These are phyloP conservation scores for Globisporangium nunn DNA, from an alignment of 352 stramenopile genomes.

Conservation along the genomic window DNA sequence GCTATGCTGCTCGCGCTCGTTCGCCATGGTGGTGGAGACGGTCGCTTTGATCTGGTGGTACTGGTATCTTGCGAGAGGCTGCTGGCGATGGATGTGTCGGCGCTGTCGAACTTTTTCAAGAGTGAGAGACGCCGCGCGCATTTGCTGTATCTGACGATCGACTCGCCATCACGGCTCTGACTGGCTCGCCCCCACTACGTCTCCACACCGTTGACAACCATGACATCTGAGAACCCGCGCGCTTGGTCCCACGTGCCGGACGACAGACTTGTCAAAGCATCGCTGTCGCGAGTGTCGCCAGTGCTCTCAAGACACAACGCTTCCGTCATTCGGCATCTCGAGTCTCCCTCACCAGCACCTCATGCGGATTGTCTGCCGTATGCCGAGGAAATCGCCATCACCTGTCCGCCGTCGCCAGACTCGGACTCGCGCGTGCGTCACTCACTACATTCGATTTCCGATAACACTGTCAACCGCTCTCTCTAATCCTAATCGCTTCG, in stretches of 20 bases:
- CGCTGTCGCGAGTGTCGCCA: not conserved
- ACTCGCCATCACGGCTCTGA: not conserved
- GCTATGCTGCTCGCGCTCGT: slow-evolving; percentile 20
- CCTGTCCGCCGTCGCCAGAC: too few relatives aligned
- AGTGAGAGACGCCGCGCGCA: not conserved
- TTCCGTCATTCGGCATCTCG: too few relatives aligned
- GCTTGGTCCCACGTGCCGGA: not conserved
- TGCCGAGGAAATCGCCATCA: not conserved
- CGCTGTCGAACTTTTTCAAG: not conserved
- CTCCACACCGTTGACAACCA: not conserved
- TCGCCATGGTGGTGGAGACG: slow-evolving; percentile 6
- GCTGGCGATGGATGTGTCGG: too few relatives aligned
- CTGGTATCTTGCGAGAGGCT: too few relatives aligned
- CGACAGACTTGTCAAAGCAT: not conserved
- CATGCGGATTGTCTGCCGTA: not conserved
- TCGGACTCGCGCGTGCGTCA: too few relatives aligned
- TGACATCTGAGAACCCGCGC: not conserved
- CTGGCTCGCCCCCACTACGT: not conserved
- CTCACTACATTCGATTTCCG: not conserved
- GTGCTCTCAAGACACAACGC: too few relatives aligned
- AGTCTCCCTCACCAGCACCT: too few relatives aligned
- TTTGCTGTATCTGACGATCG: not conserved
- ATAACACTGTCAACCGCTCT: not conserved
- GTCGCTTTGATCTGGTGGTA: not conserved
- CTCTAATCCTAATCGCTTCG: not conserved